Evolutionary conservation across 2,329 filamentous ascomycete species (phyloP).

Genomic region (Colletotrichum sp.): DNA sequence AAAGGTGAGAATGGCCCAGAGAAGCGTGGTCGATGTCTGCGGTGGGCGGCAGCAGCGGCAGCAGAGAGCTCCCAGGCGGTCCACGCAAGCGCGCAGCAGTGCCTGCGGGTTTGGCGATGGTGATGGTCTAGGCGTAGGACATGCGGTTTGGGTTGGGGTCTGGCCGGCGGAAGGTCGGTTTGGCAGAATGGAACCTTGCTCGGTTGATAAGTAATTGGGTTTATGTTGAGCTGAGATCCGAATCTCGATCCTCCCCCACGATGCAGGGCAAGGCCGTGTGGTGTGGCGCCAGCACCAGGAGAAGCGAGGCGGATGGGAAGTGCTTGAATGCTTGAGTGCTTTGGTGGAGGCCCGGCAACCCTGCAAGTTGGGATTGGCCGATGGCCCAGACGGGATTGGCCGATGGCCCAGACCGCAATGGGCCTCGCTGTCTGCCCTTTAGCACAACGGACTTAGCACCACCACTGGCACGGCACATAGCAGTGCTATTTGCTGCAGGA

Average conservation of each 20-base stretch:
- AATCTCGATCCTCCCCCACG: conserved; percentile 16
- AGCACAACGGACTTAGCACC: neutral
- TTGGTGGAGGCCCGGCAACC: neutral
- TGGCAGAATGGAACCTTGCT: neutral
- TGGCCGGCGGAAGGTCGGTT: neutral
- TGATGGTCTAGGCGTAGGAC: neutral
- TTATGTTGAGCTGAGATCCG: neutral
- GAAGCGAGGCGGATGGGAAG: neutral
- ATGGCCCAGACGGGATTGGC: neutral
- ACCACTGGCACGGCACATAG: neutral
- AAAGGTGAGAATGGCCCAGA: neutral
- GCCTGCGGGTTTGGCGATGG: neutral
- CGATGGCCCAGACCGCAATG: neutral
- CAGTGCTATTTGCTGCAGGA: neutral
- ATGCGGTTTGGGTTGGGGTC: neutral
- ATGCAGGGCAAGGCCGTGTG: neutral
- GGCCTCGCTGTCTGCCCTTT: neutral
- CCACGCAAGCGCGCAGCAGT: conserved; percentile 4
- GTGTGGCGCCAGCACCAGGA: conserved; percentile 1
- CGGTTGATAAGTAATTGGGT: neutral
- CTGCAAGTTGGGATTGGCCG: neutral
- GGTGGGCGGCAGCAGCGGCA: neutral
- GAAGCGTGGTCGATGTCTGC: neutral
- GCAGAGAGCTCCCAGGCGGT: neutral
- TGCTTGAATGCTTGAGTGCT: neutral